Evolutionary conservation across 2,329 filamentous ascomycete genomes (phyloP).

Genomic region (Fusarium sp.): DNA sequence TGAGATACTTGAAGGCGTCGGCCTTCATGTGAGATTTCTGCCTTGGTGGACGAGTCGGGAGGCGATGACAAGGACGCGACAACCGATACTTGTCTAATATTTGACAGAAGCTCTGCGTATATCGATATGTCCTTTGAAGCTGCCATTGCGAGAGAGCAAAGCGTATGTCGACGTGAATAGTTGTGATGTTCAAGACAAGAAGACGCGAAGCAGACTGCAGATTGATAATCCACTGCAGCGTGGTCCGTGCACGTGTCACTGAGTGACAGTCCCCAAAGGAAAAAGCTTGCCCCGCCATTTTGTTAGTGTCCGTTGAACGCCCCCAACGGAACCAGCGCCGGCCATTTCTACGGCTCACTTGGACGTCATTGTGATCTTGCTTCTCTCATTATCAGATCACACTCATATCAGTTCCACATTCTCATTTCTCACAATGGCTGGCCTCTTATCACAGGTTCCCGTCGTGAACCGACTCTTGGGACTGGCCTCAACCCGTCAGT

Average conservation of each 20-base stretch:
- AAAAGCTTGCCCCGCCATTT: slow-evolving; percentile 42
- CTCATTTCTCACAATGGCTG: slow-evolving; percentile 45
- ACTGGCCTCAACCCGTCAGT: slow-evolving; percentile 41
- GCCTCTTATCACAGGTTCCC: slow-evolving; percentile 50
- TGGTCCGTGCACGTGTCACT: slow-evolving; percentile 40
- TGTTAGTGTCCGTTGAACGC: slow-evolving; percentile 39
- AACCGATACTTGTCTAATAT: slow-evolving; percentile 73
- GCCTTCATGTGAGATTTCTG: slow-evolving; percentile 59
- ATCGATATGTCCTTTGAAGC: slow-evolving; percentile 51
- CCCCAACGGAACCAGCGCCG: slow-evolving; percentile 40
- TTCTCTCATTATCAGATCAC: slow-evolving; percentile 27
- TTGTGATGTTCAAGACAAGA: neutral
- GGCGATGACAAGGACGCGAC: slow-evolving; percentile 62
- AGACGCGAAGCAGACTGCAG: slow-evolving; percentile 16
- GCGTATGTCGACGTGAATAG: neutral
- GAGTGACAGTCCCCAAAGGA: slow-evolving; percentile 28
- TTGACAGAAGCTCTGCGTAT: slow-evolving; percentile 74
- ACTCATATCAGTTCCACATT: neutral
- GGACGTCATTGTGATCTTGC: slow-evolving; percentile 38
- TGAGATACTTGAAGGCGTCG: slow-evolving; percentile 61
- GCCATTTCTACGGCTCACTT: slow-evolving; percentile 22
- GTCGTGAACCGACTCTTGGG: slow-evolving; percentile 45
- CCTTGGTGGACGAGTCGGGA: slow-evolving; percentile 55
- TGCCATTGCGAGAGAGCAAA: slow-evolving; percentile 24
- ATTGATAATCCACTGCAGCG: slow-evolving; percentile 15